Evolutionary conservation across 768 basidiomycete genomes (phyloP).

Genomic region (Serendipita sp.): DNA sequence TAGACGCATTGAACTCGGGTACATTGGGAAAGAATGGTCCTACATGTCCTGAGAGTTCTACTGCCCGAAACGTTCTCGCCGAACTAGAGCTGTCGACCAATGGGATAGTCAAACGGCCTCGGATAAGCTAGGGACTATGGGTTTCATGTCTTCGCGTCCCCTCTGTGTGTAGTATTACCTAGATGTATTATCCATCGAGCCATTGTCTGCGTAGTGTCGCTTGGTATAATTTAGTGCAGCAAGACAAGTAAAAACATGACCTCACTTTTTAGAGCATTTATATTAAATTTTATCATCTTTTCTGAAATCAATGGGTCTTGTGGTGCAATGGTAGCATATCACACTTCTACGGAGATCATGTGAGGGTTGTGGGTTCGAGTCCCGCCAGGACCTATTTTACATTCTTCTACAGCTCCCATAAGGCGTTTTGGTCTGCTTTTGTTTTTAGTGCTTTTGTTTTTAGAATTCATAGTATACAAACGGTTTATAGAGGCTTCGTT

Average conservation of each 20-base stretch:
- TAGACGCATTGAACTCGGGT: not conserved
- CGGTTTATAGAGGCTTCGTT: no score
- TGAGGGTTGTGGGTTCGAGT: slow-evolving; percentile 6
- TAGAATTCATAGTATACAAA: no score
- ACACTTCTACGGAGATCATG: not conserved
- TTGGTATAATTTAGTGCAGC: not conserved
- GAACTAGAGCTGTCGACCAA: not conserved
- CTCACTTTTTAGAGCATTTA: not conserved
- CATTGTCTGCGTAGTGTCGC: not conserved
- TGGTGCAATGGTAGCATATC: slow-evolving; percentile 2
- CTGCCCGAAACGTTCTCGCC: not conserved
- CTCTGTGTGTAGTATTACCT: not conserved
- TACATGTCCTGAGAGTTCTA: not conserved
- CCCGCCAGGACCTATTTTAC: not conserved
- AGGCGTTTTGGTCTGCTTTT: no score
- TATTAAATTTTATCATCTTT: not conserved
- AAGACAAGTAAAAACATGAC: not conserved
- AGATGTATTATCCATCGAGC: no score
- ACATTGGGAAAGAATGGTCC: not conserved
- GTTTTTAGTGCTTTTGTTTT: no score
- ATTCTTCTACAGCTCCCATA: no score
- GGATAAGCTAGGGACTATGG: not conserved
- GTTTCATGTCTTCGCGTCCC: not conserved
- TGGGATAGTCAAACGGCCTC: not conserved
- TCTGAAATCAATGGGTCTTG: not conserved